A percentile compares a stretch with the other conserved stretches of the same genome.
phyloP scores from a whole-genome alignment of 768 basidiomycete genomes.

The Dentipellis fragilis region DNA sequence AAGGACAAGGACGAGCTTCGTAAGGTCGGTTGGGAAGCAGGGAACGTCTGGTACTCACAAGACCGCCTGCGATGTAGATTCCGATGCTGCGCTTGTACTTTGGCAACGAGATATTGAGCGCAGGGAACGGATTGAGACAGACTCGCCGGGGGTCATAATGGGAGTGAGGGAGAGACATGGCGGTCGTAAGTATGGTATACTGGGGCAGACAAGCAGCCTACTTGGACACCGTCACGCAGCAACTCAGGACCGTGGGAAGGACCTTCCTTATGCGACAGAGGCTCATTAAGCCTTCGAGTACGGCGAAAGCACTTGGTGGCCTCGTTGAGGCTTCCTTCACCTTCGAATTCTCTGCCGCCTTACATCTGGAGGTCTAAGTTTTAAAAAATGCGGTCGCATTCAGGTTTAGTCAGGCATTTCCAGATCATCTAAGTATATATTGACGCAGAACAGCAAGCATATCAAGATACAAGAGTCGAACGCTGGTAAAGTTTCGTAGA shows the following conservation, averaged over 20 bases:
- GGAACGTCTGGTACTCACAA: conserved; percentile 45
- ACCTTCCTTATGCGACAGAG: too few species aligned
- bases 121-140: conserved; percentile 78
- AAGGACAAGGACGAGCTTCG: background rate
- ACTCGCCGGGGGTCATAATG: conserved; percentile 83
- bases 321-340: too few species aligned
- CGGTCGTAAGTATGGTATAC: background rate
- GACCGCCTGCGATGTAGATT: conserved; percentile 83
- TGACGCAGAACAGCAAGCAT: too few species aligned
- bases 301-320: too few species aligned
- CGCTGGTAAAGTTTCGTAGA: too few species aligned
- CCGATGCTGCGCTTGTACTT: conserved; percentile 76
- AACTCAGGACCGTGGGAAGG: background rate
- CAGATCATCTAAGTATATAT: too few species aligned
- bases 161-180: conserved; percentile 58
- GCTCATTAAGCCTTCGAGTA: too few species aligned
- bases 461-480: too few species aligned
- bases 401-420: too few species aligned
- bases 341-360: too few species aligned
- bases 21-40: background rate
- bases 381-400: too few species aligned
- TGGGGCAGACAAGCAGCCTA: background rate
- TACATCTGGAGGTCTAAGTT: too few species aligned
- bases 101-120: conserved; percentile 48
- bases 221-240: background rate